Conservation (phyloP, 768 basidiomycete genomes). For the Hydnomerulius pinastri region DNA sequence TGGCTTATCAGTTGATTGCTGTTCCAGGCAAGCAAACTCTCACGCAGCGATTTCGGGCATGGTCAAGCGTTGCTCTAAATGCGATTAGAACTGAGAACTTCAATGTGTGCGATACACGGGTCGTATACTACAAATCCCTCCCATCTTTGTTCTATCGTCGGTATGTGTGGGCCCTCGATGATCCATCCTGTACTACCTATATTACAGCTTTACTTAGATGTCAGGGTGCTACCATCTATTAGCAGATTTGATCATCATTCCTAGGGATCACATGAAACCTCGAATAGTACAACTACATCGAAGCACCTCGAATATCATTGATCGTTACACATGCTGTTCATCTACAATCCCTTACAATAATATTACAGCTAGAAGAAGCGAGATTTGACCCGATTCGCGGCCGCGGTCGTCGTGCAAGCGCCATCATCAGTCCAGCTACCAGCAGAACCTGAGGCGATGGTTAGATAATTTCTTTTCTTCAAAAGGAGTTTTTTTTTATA, state of each 20-base stretch:
- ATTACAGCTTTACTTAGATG: no score
- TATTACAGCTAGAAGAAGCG: background rate
- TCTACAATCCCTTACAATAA: background rate
- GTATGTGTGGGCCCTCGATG: no score
- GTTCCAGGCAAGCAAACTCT: background rate
- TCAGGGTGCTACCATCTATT: no score
- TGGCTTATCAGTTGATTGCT: background rate
- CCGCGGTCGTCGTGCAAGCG: constrained; percentile 37
- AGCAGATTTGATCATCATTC: background rate
- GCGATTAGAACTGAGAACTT: no score
- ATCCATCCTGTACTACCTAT: no score
- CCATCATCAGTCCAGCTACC: constrained; percentile 62
- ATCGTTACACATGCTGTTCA: constrained; percentile 1
- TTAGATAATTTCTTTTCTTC: no score
- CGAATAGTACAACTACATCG: background rate
- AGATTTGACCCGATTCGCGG: constrained; percentile 2
- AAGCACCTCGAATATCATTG: background rate
- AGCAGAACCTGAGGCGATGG: constrained; percentile 39
- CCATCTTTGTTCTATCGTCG: no score
- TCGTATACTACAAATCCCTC: no score
- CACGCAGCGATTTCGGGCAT: no score
- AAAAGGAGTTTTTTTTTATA: no score
- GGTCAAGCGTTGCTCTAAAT: no score
- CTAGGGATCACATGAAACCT: background rate
- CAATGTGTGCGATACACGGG: no score